Conservation (phyloP, 345 rosid genomes). For the Arabidopsis suecica region DNA sequence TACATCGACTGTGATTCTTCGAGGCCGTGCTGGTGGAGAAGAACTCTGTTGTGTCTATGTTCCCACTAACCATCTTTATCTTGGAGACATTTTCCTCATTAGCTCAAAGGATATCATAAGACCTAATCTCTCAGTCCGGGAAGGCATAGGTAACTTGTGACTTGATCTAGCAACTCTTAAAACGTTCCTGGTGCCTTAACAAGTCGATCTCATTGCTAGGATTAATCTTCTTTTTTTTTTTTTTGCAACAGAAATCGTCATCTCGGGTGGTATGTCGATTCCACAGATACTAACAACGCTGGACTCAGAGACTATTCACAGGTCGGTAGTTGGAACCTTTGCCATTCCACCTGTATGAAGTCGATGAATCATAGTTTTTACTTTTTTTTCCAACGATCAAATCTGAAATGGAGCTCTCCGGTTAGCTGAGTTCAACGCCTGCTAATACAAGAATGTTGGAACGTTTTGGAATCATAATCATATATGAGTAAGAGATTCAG, state of each 20-base stretch:
- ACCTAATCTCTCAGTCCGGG: slow-evolving; percentile 71
- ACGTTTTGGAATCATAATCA: slow-evolving; percentile 13
- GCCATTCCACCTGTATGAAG: slow-evolving; percentile 47
- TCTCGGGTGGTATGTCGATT: slow-evolving; percentile 74
- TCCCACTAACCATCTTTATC: slow-evolving; percentile 73
- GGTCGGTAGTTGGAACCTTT: slow-evolving; percentile 47
- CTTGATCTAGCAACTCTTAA: not conserved
- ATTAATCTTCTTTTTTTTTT: not conserved
- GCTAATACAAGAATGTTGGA: slow-evolving; percentile 25
- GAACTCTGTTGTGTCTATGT: slow-evolving; percentile 72
- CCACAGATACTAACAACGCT: slow-evolving; percentile 60
- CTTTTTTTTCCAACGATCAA: not conserved
- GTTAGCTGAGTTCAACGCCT: slow-evolving; percentile 13
- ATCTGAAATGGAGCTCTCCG: slow-evolving; percentile 18
- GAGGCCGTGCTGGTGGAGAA: slow-evolving; percentile 59
- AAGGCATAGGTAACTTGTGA: slow-evolving; percentile 61
- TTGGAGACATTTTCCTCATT: slow-evolving; percentile 68
- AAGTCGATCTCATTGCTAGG: not conserved
- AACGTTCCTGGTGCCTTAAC: not conserved
- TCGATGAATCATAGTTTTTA: slow-evolving; percentile 10
- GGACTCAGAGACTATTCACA: slow-evolving; percentile 47
- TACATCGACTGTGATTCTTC: slow-evolving; percentile 69
- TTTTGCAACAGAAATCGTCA: slow-evolving; percentile 60
- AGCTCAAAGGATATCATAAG: slow-evolving; percentile 65
- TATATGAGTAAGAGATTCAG: slow-evolving; percentile 20